Evolutionary conservation across 176 grass and related monocot genomes (phyloP), one percentile per base, ranked within the genome.

Genomic region (Avena eriantha): DNA sequence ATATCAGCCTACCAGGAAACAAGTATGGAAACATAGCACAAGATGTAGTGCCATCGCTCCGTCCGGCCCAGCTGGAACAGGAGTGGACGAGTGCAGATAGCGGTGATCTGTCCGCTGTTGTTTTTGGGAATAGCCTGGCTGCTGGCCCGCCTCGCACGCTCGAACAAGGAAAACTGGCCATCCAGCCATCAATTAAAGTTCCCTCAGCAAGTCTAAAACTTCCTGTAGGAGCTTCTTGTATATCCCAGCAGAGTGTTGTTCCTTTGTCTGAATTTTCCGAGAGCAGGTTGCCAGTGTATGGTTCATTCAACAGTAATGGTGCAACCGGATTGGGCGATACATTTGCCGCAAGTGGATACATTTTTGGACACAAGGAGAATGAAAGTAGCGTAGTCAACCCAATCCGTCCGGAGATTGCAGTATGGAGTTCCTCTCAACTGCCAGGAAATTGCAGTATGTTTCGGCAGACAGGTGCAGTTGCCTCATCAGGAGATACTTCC

Each of bases 41-140:
- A 53, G 88, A 88, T 68, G 71, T 90, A 48, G 33, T 61, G 57
- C 65, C 93, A 70, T 80, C 90, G 3, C 67, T 95, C 73, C 85
- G 81, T 73, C 87, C 87, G 15, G 60, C 64, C 83, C 86, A 77
- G 75, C 54, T 87, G 12, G 80, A 90, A 83, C 85, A 86, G 36
- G 89, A 29, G 29, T 29, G 29, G 29, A 29, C 2, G 29, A 29
- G 29, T 29, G 29, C 29, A 29, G 29, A 90, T 83, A 88, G 72
- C 3, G 63, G 66, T 1, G 72, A 59, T 18, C 76, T 92, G 45
- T 82, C 85, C 74, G 29, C 29, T 82, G 72, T 81, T 10, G 65
- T 94, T 69, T 81, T 82, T 73, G 82, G 54, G 31, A 86, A 24
- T 81, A 35, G 60, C 69, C 66, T 76, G 55, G 83, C 15, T 83